Percentiles rank a stretch among this genome's conserved stretches.
Evolutionary conservation across 2,329 filamentous ascomycete species (phyloP).

Genomic region (Alternaria sp.): DNA sequence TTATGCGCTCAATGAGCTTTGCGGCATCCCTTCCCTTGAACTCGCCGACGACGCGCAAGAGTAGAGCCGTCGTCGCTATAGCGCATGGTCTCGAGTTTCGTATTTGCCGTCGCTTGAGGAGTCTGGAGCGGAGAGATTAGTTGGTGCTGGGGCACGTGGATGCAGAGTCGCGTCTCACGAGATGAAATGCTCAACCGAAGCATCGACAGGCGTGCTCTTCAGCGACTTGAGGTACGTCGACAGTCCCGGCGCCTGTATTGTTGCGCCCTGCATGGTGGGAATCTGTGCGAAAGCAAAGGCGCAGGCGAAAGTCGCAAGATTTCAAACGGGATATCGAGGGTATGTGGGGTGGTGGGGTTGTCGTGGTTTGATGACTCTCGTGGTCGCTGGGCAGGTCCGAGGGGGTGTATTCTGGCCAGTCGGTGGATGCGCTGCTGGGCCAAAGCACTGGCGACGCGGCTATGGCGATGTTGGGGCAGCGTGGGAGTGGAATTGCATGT

Average conservation of each 20-base stretch:
- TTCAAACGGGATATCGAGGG: constrained; percentile 8
- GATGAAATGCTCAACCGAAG: constrained; percentile 82
- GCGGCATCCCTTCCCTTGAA: constrained; percentile 80
- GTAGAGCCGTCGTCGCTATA: constrained; percentile 86
- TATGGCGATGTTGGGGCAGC: background rate
- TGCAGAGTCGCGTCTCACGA: constrained; percentile 65
- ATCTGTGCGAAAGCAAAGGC: background rate
- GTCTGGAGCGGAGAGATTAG: constrained; percentile 57
- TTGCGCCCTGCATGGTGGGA: constrained; percentile 39
- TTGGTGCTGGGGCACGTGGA: background rate
- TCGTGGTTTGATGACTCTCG: constrained; percentile 1
- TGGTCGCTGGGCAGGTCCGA: background rate
- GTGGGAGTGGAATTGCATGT: constrained; percentile 9
- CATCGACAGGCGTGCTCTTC: constrained; percentile 77
- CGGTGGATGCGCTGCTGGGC: background rate
- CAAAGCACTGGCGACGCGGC: background rate
- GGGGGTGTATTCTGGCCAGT: background rate
- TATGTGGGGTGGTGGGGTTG: constrained; percentile 34
- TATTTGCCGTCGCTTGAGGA: constrained; percentile 91
- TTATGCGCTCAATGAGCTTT: constrained; percentile 80
- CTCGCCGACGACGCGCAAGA: constrained; percentile 84
- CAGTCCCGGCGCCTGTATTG: constrained; percentile 71
- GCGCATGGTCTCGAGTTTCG: constrained; percentile 87
- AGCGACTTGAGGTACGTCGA: constrained; percentile 77
- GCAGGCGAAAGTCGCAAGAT: background rate